Evolutionary conservation across 176 grass and related monocot species (phyloP), one percentile per base, ranked within the genome.

Genomic region (Cenchrus americanus): DNA sequence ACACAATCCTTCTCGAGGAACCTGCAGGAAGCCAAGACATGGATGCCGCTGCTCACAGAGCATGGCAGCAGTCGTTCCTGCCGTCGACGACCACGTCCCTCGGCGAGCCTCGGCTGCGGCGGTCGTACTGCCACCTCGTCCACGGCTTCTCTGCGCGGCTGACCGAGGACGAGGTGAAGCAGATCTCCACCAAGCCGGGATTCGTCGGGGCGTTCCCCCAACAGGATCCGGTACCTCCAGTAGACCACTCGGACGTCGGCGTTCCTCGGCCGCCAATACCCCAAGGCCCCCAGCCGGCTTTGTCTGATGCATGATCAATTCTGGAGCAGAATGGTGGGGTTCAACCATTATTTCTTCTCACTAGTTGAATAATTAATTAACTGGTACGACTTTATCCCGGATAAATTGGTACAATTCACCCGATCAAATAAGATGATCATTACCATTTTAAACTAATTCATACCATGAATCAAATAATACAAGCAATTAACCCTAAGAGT

Each of bases 51-150:
- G 51, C 71, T 73, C 14, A 73, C 23, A 57, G 30, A 57, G 72
- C 72, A 37, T n/a, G 72, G 50, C 50, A 40, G 26, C 72, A 75
- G 50, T 75, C 72, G 3, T 75, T 75, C 72, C 51, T 75, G 17
- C 17, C 72, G 14, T 75, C 71, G 7, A 21, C 6, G 71, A 75
- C 26, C 14, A 75, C 71, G 71, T 0, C 71, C 49, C 71, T 75
- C 71, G 71, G 50, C 24, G 8, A 55, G 50, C 50, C 26, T 15
- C 13, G 71, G 27, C 50, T 75, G 26, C 27, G 26, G 50, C 71
- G 27, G 3, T 40, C 49, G 26, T 75, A 55, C 49, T 3, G 15
- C 8, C 21, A 15, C 14, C 14, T 75, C 48, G 3, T 75, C 71
- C 26, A 54, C 8, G 49, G 71, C 8, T 75, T 75, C 71, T 37